Evolutionary conservation across 176 grass and related monocot genomes (phyloP), one percentile per base, ranked within the genome.

Genomic region (Cocos nucifera): DNA sequence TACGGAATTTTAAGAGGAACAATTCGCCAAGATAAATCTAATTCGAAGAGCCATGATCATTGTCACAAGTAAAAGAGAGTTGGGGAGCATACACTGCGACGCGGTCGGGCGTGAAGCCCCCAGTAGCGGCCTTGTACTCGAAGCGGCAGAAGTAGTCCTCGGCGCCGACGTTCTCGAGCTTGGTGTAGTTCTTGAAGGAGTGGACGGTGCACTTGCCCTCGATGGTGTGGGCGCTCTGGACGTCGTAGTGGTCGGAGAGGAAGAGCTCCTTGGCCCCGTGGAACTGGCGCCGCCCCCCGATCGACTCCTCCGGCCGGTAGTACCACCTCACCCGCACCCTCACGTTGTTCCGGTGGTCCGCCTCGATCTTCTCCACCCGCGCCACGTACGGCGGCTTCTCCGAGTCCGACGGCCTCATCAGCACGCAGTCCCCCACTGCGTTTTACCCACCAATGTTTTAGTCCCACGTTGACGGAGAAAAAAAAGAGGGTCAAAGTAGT

Each of bases 131-230:
- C 70, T 81, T 93, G 67, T 93, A 93, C 51, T 93, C 89, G 27
- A 93, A 93, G 12, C 89, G 77, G 67, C 89, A 93, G 67, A 84
- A 93, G 81, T 73, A 93, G 35, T 93, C 89, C 16, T 87, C 89
- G 0, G 74, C 22, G 6, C 89, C 89, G 27, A 93, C 89, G 65
- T 93, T 88, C 53, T 87, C 84, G 14, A 93, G 83, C 83, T 88
- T 93, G 54, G 89, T 93, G 80, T 93, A 93, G 58, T 66, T 87
- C 77, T 93, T 93, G 74, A 84, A 93, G 56, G 89, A 83, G 67
- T 93, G 84, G 15, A 93, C 89, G 66, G 77, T 17, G 74, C 89
- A 93, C 64, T 80, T 87, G 2, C 84, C 89, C 70, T 93, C 89
- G 3, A 93, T 93, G 66, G 89, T 93, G 70, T 93, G 80, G 0